These are phyloP conservation scores for Dittrichia graveolens DNA, from an alignment of 129 eudicot species.

Conservation along the genomic window DNA sequence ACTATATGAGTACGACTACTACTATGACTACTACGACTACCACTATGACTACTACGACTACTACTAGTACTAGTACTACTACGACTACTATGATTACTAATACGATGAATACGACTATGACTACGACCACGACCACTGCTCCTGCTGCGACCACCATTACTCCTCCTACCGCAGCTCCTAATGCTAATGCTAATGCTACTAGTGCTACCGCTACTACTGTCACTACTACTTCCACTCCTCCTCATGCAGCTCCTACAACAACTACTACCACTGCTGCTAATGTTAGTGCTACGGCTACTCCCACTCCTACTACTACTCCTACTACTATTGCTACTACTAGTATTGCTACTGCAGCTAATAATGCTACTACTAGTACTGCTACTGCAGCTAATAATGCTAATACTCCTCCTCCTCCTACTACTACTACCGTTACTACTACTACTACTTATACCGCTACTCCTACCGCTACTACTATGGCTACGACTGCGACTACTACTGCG, in stretches of 20 bases:
- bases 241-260: neutral
- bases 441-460: neutral
- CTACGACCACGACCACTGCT: no score
- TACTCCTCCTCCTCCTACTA: neutral
- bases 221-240: neutral
- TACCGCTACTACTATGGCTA: neutral
- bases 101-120: no score
- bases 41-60: no score
- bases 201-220: neutral
- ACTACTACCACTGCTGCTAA: neutral
- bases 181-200: neutral
- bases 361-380: neutral
- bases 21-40: no score
- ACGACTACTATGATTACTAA: no score
- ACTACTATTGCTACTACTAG: neutral
- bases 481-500: no score
- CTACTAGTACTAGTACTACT: no score
- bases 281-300: neutral
- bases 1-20: no score
- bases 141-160: no score
- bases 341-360: neutral
- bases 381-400: neutral
- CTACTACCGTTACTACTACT: neutral
- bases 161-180: no score
- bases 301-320: neutral